These are phyloP conservation scores for Penicillium janthinellum DNA, from an alignment of 2,329 filamentous ascomycete genomes.

Conservation along the genomic window DNA sequence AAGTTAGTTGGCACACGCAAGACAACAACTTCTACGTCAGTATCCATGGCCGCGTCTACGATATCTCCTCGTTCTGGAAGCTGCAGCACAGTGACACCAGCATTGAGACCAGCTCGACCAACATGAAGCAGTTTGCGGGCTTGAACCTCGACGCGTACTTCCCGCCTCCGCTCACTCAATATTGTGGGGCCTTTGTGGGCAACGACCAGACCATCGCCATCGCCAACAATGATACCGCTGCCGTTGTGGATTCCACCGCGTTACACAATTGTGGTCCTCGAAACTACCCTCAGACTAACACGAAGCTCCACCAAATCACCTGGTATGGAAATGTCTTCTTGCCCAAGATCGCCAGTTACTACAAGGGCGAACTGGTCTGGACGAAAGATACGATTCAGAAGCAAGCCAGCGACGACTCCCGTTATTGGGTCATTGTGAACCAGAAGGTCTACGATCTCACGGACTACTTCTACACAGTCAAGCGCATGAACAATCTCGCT, in stretches of 20 bases:
- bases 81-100: constrained; percentile 75
- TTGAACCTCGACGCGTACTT: constrained; percentile 84
- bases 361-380: constrained; percentile 83
- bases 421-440: constrained; percentile 79
- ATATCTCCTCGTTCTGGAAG: constrained; percentile 86
- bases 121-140: constrained; percentile 79
- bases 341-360: constrained; percentile 80
- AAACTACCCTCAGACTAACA: constrained; percentile 57
- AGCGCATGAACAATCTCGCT: constrained; percentile 56
- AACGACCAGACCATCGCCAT: constrained; percentile 54
- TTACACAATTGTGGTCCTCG: constrained; percentile 70
- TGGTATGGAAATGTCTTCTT: constrained; percentile 80
- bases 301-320: constrained; percentile 60
- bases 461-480: constrained; percentile 81
- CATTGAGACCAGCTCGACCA: constrained; percentile 59
- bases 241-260: constrained; percentile 57
- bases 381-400: constrained; percentile 59
- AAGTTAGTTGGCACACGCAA: constrained; percentile 72
- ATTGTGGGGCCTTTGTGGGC: constrained; percentile 71
- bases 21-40: constrained; percentile 81
- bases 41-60: constrained; percentile 86
- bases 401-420: constrained; percentile 67
- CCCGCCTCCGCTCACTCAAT: constrained; percentile 70
- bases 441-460: constrained; percentile 83
- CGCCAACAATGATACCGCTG: constrained; percentile 65